phyloP scores from a whole-genome alignment of 2,329 filamentous ascomycete species.

The Paecilomyces fulvus region DNA sequence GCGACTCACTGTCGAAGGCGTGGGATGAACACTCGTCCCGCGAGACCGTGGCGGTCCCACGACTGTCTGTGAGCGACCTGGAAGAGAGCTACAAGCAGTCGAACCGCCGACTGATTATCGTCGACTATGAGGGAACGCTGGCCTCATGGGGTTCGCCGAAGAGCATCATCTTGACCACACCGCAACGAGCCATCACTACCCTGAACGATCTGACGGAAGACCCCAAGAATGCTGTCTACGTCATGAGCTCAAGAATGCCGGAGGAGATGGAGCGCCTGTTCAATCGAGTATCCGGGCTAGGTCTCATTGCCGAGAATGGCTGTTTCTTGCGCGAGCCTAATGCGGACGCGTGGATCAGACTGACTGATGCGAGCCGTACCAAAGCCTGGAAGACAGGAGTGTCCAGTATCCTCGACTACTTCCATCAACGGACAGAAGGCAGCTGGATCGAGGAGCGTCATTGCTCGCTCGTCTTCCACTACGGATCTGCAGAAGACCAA shows the following conservation, averaged over 20 bases:
- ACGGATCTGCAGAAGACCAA: constrained; percentile 70
- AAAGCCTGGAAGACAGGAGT: constrained; percentile 77
- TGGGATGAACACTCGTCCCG: constrained; percentile 79
- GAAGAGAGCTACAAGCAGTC: constrained; percentile 58
- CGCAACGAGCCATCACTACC: constrained; percentile 74
- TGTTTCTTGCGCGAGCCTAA: constrained; percentile 74
- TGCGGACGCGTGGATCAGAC: constrained; percentile 63
- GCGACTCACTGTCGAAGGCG: constrained; percentile 60
- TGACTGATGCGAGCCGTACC: constrained; percentile 64
- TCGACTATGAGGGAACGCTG: constrained; percentile 90
- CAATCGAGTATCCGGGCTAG: constrained; percentile 70
- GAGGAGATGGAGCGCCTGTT: constrained; percentile 85
- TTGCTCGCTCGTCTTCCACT: constrained; percentile 86
- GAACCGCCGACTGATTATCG: constrained; percentile 67
- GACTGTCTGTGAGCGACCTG: constrained; percentile 62
- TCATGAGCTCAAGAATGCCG: constrained; percentile 84
- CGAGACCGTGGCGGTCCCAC: constrained; percentile 77
- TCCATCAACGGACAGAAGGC: constrained; percentile 79
- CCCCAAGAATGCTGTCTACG: constrained; percentile 75
- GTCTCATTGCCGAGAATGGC: constrained; percentile 89
- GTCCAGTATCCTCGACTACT: constrained; percentile 75
- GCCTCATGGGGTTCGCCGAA: constrained; percentile 78
- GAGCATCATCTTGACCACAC: constrained; percentile 77
- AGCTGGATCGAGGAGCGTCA: constrained; percentile 85
- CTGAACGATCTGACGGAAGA: constrained; percentile 75